A percentile compares a stretch with the other conserved stretches of the same genome.
Conservation (phyloP, 2,329 filamentous ascomycete genomes). For the Fusarium sp. region DNA sequence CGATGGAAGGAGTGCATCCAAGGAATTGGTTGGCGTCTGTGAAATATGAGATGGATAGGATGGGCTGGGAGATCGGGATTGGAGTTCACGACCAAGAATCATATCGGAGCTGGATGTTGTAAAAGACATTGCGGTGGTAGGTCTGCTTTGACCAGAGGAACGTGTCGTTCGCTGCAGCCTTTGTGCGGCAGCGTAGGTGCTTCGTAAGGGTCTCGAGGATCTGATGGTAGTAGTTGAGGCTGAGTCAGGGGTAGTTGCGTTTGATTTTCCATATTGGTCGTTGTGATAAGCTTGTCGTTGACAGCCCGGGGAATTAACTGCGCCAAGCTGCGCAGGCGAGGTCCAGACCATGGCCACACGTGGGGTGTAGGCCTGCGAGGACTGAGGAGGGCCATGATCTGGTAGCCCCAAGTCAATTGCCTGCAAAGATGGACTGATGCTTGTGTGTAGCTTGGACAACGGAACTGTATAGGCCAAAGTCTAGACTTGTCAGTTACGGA, state of each 20-base stretch:
- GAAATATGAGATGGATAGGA: constrained; percentile 27
- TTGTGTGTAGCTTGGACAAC: constrained; percentile 89
- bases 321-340: constrained; percentile 22
- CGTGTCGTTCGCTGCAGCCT: constrained; percentile 8
- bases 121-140: constrained; percentile 34
- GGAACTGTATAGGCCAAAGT: constrained; percentile 78
- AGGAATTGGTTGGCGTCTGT: constrained; percentile 23
- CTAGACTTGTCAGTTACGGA: constrained; percentile 56
- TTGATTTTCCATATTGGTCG: constrained; percentile 21
- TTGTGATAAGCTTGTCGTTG: constrained; percentile 15
- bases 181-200: constrained; percentile 4
- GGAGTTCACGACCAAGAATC: constrained; percentile 21
- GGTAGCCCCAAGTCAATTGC: constrained; percentile 53
- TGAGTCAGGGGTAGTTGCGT: constrained; percentile 9
- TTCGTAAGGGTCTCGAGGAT: constrained; percentile 16
- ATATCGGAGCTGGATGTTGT: constrained; percentile 39
- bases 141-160: constrained; percentile 23
- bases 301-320: constrained; percentile 1
- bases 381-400: constrained; percentile 43
- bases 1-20: constrained; percentile 23
- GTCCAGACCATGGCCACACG: constrained; percentile 57
- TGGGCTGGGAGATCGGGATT: constrained; percentile 14
- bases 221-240: constrained; percentile 9
- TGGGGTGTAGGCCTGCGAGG: constrained; percentile 40
- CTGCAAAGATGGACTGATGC: constrained; percentile 79